Evolutionary conservation across 2,329 filamentous ascomycete species (phyloP).

Genomic region (Botryosphaeria agaves): DNA sequence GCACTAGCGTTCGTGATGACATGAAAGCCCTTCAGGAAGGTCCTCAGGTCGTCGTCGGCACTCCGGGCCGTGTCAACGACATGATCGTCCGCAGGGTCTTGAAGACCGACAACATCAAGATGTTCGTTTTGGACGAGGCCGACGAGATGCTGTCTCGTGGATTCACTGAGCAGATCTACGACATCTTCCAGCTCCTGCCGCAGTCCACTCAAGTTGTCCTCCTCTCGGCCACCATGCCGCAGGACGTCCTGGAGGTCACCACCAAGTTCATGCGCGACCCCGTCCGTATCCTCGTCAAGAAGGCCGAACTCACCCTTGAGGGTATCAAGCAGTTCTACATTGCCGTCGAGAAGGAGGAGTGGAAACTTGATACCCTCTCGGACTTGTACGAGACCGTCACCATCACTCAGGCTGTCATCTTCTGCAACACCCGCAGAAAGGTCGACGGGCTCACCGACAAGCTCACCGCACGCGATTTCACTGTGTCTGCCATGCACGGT

Average conservation of each 20-base stretch:
- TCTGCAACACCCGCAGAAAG: conserved; percentile 98
- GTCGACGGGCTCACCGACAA: conserved; percentile 99
- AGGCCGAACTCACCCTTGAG: conserved; percentile 94
- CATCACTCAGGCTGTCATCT: conserved; percentile 97
- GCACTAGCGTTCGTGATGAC: conserved; percentile 94
- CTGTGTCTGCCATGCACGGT: conserved; percentile 95
- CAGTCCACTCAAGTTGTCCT: conserved; percentile 97
- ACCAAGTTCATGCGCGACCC: conserved; percentile 99
- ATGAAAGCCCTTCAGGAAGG: conserved; percentile 96
- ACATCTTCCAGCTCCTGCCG: conserved; percentile 92
- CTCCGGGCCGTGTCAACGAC: conserved; percentile 85
- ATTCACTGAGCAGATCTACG: conserved; percentile 97
- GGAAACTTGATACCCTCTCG: conserved; percentile 98
- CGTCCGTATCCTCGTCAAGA: conserved; percentile 91
- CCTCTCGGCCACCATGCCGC: conserved; percentile 87
- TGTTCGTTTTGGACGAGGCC: conserved; percentile 60
- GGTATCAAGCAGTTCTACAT: conserved; percentile 99
- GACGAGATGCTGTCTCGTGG: conserved; percentile 78
- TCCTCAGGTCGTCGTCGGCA: conserved; percentile 93
- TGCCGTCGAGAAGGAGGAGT: conserved; percentile 97
- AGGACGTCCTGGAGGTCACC: conserved; percentile 97
- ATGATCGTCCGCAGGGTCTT: conserved; percentile 63
- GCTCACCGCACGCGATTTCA: conserved; percentile 98
- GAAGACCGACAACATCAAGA: conserved; percentile 60
- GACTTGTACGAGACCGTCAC: conserved; percentile 98